Evolutionary conservation across 179 eudicot species (phyloP).

Genomic region (Spergularia azorica): DNA sequence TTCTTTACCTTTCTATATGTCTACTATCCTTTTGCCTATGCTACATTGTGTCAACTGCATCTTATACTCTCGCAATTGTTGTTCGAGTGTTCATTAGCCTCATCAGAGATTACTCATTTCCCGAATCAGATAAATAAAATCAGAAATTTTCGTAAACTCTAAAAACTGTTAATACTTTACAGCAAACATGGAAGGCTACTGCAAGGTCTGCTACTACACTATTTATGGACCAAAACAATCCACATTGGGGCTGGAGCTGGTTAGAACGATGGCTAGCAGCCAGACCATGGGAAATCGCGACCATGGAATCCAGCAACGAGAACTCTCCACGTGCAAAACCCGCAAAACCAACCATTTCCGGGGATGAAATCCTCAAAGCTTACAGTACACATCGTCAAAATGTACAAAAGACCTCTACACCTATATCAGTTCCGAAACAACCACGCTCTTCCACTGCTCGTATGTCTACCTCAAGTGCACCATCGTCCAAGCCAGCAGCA

Average conservation of each 20-base stretch:
- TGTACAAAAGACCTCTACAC: constrained; percentile 47
- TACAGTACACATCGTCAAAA: constrained; percentile 41
- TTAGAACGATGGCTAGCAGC: constrained; percentile 87
- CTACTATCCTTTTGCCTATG: no score
- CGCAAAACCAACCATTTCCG: constrained; percentile 24
- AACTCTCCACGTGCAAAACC: constrained; percentile 38
- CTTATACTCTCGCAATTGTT: no score
- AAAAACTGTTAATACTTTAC: constrained; percentile 28
- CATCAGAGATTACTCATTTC: no score
- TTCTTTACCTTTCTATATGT: background rate
- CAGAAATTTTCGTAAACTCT: background rate
- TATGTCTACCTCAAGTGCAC: constrained; percentile 51
- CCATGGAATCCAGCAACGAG: constrained; percentile 36
- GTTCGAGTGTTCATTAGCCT: no score
- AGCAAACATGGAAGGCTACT: constrained; percentile 84
- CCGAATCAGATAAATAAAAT: no score
- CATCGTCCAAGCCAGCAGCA: constrained; percentile 31
- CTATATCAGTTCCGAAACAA: constrained; percentile 23
- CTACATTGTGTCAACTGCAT: background rate
- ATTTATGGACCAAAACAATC: constrained; percentile 85
- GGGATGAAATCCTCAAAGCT: constrained; percentile 54
- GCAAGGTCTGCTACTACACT: constrained; percentile 57
- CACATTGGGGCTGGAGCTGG: constrained; percentile 99
- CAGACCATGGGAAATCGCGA: constrained; percentile 61
- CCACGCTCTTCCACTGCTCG: constrained; percentile 38